These are phyloP conservation scores for Torulaspora maleeae DNA, from an alignment of 805 yeast genomes.

Conservation along the genomic window DNA sequence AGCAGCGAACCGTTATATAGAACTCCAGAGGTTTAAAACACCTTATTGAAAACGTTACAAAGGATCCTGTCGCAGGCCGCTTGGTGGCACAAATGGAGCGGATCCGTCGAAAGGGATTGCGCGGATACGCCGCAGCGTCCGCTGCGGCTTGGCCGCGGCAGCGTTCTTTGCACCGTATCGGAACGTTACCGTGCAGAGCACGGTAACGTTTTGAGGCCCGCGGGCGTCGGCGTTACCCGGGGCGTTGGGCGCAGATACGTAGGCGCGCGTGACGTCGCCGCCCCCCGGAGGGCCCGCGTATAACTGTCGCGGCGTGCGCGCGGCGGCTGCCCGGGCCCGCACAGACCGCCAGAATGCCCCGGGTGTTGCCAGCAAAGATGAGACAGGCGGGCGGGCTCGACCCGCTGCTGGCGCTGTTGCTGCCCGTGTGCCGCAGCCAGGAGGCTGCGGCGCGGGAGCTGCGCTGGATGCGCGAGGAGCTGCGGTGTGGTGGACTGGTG, in stretches of 20 bases:
- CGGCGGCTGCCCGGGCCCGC: neutral
- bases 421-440: constrained; percentile 29
- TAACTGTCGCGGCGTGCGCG: neutral
- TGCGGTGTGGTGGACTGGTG: constrained; percentile 2
- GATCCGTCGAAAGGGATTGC: too few species aligned
- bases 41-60: too few species aligned
- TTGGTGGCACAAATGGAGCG: too few species aligned
- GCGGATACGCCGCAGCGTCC: too few species aligned
- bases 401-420: constrained; percentile 23
- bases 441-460: constrained; percentile 25
- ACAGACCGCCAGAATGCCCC: constrained; percentile 16
- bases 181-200: neutral
- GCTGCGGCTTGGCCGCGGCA: neutral
- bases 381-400: constrained; percentile 15
- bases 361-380: constrained; percentile 19
- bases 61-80: too few species aligned
- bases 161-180: constrained; percentile 1
- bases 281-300: too few species aligned
- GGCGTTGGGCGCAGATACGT: too few species aligned
- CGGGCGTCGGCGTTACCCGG: too few species aligned
- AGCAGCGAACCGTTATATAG: too few species aligned
- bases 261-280: too few species aligned
- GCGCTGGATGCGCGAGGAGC: constrained; percentile 27
- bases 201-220: too few species aligned
- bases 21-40: too few species aligned